Conservation (phyloP, 2,329 filamentous ascomycete genomes). For the Thielaviopsis musarum region DNA sequence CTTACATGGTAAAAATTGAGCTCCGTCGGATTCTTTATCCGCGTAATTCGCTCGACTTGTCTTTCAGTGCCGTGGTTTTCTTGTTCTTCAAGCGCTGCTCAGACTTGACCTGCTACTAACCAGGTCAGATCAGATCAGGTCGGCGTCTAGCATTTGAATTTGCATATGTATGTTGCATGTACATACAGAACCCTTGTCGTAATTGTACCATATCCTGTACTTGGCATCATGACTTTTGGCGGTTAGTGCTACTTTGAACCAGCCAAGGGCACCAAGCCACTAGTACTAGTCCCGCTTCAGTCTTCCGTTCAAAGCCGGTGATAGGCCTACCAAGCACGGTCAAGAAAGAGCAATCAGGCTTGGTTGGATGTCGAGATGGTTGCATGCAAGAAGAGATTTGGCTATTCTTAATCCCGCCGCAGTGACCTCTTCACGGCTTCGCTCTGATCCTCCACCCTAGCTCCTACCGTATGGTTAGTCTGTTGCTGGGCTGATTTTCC, state of each 20-base stretch:
- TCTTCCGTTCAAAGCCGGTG: background rate
- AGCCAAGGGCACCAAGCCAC: background rate
- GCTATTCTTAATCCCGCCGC: background rate
- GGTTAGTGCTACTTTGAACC: too few species aligned
- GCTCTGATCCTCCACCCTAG: background rate
- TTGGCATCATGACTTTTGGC: background rate
- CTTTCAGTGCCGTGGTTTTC: background rate
- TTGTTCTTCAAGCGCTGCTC: background rate
- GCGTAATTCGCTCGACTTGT: background rate
- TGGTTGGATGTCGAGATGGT: background rate
- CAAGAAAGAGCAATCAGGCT: background rate
- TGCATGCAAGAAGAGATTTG: background rate
- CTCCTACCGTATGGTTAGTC: background rate
- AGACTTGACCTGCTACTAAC: background rate
- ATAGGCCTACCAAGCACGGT: background rate
- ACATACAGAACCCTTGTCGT: background rate
- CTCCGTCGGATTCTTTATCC: background rate
- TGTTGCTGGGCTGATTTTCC: background rate
- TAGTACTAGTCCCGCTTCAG: background rate
- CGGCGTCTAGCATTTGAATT: background rate
- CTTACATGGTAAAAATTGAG: background rate
- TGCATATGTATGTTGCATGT: background rate
- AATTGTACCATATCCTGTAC: background rate
- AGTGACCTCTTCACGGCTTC: background rate
- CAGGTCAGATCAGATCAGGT: background rate